Base-by-base conservation (phyloP, 2,329 filamentous ascomycete species). In the Colletotrichum sp. region DNA sequence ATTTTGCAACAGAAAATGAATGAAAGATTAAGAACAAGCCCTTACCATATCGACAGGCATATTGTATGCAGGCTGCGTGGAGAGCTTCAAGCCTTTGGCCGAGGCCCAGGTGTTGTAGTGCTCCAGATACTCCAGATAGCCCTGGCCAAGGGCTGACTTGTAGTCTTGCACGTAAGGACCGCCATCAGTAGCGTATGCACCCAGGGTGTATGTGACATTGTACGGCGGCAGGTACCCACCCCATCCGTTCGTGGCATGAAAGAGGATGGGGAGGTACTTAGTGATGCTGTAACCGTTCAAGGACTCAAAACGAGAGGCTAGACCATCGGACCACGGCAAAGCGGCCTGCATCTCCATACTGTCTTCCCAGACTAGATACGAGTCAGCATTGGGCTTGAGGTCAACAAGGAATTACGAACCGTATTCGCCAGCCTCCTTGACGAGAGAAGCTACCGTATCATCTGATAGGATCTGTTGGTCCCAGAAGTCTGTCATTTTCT, bases 21-120 rank as follows among this genome's bases (percentile, higher is more conserved):
- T 2, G 0, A 0, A 13, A 49, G 6, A 21, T 13, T 1, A 13
- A 49, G n/a, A 49, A 21, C n/a, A 0, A 21, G 6, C 0, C 10
- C 44, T 18, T 49, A 49, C 44, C 44, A 49, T 21, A 21, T 49
- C 44, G 44, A 49, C 44, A 4, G 44, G 44, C 44, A 49, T 49
- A 49, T 49, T 49, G 10, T 49, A 49, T 49, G n/a, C 44, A 1
- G 44, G 44, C 44, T 49, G 44, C 2, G 44, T 49, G 18, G 44
- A 49, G 10, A 49, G 44, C 10, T 49, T 21, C n/a, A 49, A 49
- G 44, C 44, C 44, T 13, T 49, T 49, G 44, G 10, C 2, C 0
- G n/a, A 49, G n/a, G 44, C 44, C 44, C 44, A 49, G 10, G 10
- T 49, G n/a, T 49, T 49, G 44, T 21, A 49, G 44, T 49, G 44